phyloP scores from a whole-genome alignment of 2,329 filamentous ascomycete genomes.

The Cladophialophora chaetospira region DNA sequence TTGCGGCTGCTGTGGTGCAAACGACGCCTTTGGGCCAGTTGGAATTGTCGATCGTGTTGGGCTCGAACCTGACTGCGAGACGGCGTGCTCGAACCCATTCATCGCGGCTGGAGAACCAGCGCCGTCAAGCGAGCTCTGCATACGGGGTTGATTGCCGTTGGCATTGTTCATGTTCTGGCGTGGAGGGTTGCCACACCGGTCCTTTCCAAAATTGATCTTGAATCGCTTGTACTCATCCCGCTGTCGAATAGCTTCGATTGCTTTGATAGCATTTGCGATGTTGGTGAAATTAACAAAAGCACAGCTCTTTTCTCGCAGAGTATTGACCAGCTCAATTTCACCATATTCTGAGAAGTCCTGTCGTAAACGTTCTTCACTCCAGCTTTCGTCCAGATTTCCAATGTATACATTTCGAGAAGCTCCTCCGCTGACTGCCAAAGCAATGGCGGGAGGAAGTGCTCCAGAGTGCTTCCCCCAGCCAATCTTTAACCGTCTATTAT shows the following conservation, averaged over 20 bases:
- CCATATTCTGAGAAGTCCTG: slow-evolving; percentile 98
- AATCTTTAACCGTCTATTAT: slow-evolving; percentile 96
- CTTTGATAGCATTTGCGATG: slow-evolving; percentile 99
- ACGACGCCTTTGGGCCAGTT: slow-evolving; percentile 56
- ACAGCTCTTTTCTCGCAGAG: slow-evolving; percentile 96
- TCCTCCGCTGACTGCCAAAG: slow-evolving; percentile 90
- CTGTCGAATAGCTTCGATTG: slow-evolving; percentile 91
- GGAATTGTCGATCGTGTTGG: slow-evolving; percentile 59
- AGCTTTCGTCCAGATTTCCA: slow-evolving; percentile 94
- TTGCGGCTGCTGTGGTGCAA: slow-evolving; percentile 59
- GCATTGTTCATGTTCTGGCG: slow-evolving; percentile 72
- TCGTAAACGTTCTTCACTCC: slow-evolving; percentile 92
- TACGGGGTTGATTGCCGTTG: slow-evolving; percentile 67
- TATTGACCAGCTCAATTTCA: slow-evolving; percentile 97
- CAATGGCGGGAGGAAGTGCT: slow-evolving; percentile 91
- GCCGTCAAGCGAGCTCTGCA: slow-evolving; percentile 55
- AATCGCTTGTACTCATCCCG: slow-evolving; percentile 97
- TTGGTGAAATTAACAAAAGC: slow-evolving; percentile 99
- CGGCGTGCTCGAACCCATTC: slow-evolving; percentile 59
- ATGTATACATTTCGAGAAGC: slow-evolving; percentile 99
- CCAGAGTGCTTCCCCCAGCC: slow-evolving; percentile 99
- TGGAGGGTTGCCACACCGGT: slow-evolving; percentile 93
- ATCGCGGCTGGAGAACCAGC: slow-evolving; percentile 58
- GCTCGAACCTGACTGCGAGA: slow-evolving; percentile 62
- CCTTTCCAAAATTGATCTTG: slow-evolving; percentile 99